Evolutionary conservation across 2,329 filamentous ascomycete species (phyloP), one percentile per base, ranked within the genome.

Genomic region (Scedosporium dehoogii): DNA sequence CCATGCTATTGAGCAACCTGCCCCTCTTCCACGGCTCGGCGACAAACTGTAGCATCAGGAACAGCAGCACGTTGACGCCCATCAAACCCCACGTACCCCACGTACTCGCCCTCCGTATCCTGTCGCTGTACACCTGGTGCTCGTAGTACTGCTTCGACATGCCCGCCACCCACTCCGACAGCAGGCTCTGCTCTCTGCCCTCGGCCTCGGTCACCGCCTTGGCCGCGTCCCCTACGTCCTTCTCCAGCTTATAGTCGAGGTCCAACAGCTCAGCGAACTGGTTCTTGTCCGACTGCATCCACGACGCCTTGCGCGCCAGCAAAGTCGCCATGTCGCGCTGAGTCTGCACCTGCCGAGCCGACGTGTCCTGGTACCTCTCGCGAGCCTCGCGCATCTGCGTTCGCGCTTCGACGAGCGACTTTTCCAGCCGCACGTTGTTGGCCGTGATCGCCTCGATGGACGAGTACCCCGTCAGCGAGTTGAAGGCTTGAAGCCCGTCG

Each of bases 71-170:
- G 72, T 99, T 99, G 70, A 97, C 85, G 25, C 93, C 93, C 94
- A 99, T 99, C 65, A 99, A 78, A 0, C 93, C 94, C 86, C 96
- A 97, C 0, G 94, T 99, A 42, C 96, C 93, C 94, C 94, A 99
- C 0, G 94, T 99, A 73, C 90, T 94, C 81, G 96, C 96, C 67
- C 94, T 83, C 42, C 94, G 83, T 72, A 99, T 99, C 69, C 96
- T 93, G 73, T 99, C 94, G 71, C 91, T 96, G 94, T 94, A 99
- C 63, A 99, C 96, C 78, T 99, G 94, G 78, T 99, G 94, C 76
- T 99, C 94, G 74, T 99, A 94, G 75, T 99, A 99, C 64, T 96
- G 85, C 65, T 89, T 89, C 60, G 97, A 79, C 68, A 97, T 97
- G 59, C 88, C 86, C 65, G 88, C 86, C 71, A 89, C 93, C 61